phyloP scores from a whole-genome alignment of 176 grass and related monocot genomes.

The Aegilops bicornis region DNA sequence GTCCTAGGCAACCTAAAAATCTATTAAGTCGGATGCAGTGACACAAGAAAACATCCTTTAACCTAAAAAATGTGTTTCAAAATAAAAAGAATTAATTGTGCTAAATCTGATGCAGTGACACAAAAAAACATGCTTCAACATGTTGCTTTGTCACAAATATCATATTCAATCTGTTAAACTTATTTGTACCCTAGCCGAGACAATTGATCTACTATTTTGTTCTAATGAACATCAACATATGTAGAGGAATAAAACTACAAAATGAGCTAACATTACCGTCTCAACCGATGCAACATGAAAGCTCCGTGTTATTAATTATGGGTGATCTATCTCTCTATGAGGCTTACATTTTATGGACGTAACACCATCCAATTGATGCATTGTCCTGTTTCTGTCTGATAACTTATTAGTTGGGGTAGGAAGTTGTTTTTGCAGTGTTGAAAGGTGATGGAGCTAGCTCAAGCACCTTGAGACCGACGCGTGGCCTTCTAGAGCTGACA shows the following conservation, averaged over 20 bases:
- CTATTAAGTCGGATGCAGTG: no score
- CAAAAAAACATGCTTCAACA: no score
- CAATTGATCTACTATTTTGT: neutral
- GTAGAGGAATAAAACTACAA: neutral
- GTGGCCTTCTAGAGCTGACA: constrained; percentile 7
- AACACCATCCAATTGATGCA: neutral
- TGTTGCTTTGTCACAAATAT: no score
- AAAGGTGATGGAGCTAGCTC: constrained; percentile 13
- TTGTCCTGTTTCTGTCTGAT: neutral
- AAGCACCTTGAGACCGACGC: constrained; percentile 19
- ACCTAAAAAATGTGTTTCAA: no score
- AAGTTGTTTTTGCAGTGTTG: constrained; percentile 31
- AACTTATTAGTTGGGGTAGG: constrained; percentile 43
- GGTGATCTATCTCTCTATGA: neutral
- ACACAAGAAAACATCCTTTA: no score
- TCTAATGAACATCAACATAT: neutral
- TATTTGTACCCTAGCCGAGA: no score
- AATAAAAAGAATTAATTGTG: no score
- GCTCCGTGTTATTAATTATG: neutral
- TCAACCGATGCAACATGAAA: neutral
- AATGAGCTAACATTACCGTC: neutral
- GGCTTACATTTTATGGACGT: neutral
- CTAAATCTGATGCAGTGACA: no score
- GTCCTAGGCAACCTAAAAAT: no score
- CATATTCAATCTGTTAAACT: no score